These are phyloP conservation scores for Lactarius hengduanensis DNA, from an alignment of 768 basidiomycete genomes.

Conservation along the genomic window DNA sequence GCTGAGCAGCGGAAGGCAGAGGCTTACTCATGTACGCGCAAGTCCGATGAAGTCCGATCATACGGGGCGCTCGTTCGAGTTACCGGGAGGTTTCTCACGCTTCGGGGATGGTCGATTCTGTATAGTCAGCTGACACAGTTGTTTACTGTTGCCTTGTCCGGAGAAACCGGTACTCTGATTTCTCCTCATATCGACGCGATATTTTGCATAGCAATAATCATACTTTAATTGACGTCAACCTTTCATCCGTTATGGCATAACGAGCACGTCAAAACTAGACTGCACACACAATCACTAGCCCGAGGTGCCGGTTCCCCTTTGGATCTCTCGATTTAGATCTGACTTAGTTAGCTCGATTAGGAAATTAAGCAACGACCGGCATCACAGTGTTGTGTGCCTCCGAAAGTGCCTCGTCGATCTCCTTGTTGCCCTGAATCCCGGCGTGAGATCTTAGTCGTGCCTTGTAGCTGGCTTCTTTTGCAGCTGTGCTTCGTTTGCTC, in stretches of 20 bases:
- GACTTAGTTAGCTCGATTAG: neutral
- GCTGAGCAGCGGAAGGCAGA: neutral
- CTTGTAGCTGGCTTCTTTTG: neutral
- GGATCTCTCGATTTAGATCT: conserved; percentile 2
- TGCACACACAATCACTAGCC: neutral
- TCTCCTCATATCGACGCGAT: neutral
- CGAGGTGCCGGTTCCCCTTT: neutral
- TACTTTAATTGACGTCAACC: neutral
- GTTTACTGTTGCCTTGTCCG: neutral
- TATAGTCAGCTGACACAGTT: neutral
- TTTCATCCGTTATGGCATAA: neutral
- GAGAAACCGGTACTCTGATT: neutral
- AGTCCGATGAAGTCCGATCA: too few species aligned
- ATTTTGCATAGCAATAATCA: neutral
- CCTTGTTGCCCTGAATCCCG: neutral
- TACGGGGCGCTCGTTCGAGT: neutral
- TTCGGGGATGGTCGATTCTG: neutral
- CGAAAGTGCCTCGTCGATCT: conserved; percentile 2
- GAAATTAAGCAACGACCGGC: neutral
- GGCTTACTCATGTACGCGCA: too few species aligned
- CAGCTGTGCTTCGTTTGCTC: conserved; percentile 3
- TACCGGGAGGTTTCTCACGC: conserved; percentile 14
- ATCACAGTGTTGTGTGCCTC: neutral
- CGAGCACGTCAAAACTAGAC: neutral
- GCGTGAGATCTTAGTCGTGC: conserved; percentile 2